Conservation (phyloP, 768 basidiomycete species). For the Baorangia bicolor region DNA sequence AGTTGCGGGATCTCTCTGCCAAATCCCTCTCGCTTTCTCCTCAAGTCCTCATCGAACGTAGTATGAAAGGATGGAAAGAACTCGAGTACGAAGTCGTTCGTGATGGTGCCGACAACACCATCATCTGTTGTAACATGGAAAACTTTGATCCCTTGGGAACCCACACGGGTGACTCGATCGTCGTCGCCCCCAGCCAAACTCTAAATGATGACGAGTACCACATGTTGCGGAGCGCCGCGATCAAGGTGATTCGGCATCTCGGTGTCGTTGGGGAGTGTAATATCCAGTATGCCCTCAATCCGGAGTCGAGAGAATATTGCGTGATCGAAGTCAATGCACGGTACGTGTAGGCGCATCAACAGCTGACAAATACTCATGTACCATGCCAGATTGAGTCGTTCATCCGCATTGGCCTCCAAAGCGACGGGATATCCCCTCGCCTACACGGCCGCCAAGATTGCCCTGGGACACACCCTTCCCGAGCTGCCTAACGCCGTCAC, state of each 20-base stretch:
- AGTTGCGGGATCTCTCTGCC: conserved; percentile 91
- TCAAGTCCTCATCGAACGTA: conserved; percentile 95
- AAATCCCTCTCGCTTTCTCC: conserved; percentile 89
- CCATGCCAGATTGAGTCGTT: conserved; percentile 64
- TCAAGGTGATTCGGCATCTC: conserved; percentile 91
- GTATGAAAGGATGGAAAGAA: conserved; percentile 99
- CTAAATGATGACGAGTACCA: conserved; percentile 98
- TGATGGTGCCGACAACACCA: conserved; percentile 97
- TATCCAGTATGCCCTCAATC: conserved; percentile 98
- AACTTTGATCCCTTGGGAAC: conserved; percentile 99
- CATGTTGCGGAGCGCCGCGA: conserved; percentile 96
- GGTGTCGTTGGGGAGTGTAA: conserved; percentile 95
- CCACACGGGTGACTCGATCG: conserved; percentile 99
- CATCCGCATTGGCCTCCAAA: conserved; percentile 95
- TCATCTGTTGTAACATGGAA: conserved; percentile 99
- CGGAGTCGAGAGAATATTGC: conserved; percentile 88
- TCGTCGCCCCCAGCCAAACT: conserved; percentile 98
- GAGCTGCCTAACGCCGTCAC: conserved; percentile 99
- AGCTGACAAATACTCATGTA: background rate
- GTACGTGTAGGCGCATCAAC: conserved; percentile 30
- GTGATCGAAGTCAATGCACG: conserved; percentile 98
- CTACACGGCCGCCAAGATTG: conserved; percentile 98
- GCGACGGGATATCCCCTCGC: conserved; percentile 99
- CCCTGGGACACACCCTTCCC: conserved; percentile 94
- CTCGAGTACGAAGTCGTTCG: conserved; percentile 99